Conservation (phyloP, 73 alveolate species). For the Paraurostyla sp. region DNA sequence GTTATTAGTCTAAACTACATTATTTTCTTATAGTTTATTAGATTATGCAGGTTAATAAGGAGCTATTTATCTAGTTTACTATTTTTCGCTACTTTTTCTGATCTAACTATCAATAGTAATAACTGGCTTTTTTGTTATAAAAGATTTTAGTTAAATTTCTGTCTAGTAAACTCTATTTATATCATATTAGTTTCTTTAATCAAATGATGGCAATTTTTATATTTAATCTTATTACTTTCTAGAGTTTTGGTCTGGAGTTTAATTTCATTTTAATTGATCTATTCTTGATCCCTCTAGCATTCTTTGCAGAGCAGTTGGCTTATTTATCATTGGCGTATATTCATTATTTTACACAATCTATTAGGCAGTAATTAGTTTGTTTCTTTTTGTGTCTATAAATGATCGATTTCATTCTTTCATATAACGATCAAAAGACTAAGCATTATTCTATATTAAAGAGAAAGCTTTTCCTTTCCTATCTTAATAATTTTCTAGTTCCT, state of each 20-base stretch:
- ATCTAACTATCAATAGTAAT: background rate
- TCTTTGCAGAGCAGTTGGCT: constrained; percentile 20
- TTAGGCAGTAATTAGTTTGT: background rate
- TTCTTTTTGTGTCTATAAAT: background rate
- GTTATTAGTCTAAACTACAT: no score
- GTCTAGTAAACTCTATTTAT: constrained; percentile 16
- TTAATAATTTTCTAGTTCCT: background rate
- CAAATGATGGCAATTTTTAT: background rate
- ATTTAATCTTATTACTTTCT: background rate
- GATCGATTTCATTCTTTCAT: background rate
- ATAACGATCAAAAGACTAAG: constrained; percentile 19
- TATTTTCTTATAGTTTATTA: no score
- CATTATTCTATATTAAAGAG: constrained; percentile 1
- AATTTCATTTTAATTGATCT: background rate
- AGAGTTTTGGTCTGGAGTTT: constrained; percentile 31
- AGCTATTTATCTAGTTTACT: background rate
- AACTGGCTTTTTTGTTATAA: background rate
- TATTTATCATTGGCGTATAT: background rate
- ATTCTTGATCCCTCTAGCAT: background rate
- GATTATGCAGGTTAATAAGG: background rate
- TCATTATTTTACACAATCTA: background rate
- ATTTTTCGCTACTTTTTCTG: background rate
- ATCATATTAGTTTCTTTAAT: constrained; percentile 19
- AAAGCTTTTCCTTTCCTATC: background rate
- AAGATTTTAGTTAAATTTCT: background rate